phyloP scores from a whole-genome alignment of 345 rosid genomes.

The Citrus hindsii region DNA sequence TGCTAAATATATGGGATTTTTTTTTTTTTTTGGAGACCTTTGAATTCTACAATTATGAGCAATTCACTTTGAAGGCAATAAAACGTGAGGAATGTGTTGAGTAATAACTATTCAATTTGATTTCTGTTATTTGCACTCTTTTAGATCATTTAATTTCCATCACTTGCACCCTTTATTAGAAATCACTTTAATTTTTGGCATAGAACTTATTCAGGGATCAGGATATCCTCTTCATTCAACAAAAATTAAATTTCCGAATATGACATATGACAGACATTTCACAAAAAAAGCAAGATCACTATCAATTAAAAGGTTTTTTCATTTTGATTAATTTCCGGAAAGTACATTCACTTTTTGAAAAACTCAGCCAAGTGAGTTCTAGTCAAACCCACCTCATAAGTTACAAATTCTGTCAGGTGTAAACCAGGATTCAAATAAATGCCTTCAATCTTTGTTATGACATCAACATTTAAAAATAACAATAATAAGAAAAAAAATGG shows the following conservation, averaged over 20 bases:
- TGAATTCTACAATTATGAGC: not conserved
- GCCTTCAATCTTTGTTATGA: not conserved
- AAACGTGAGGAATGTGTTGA: too few relatives aligned
- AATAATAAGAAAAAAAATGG: not conserved
- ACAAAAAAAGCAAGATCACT: not conserved
- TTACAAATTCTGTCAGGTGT: not conserved
- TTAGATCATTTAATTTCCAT: not conserved
- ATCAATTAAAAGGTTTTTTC: not conserved
- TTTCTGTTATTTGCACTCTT: not conserved
- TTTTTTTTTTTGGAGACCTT: not conserved
- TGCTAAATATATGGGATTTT: not conserved
- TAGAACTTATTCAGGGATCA: too few relatives aligned
- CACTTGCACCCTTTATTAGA: not conserved
- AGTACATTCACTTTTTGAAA: not conserved
- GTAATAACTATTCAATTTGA: not conserved
- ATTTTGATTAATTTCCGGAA: not conserved
- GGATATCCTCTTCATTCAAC: not conserved
- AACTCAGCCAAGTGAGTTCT: not conserved
- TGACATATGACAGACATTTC: too few relatives aligned
- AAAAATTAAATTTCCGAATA: not conserved
- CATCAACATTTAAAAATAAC: not conserved
- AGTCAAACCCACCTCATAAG: not conserved
- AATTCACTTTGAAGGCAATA: not conserved
- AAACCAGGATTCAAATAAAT: not conserved
- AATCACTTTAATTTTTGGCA: not conserved